phyloP scores from a whole-genome alignment of 2,329 filamentous ascomycete species.

The Fusarium sp. region DNA sequence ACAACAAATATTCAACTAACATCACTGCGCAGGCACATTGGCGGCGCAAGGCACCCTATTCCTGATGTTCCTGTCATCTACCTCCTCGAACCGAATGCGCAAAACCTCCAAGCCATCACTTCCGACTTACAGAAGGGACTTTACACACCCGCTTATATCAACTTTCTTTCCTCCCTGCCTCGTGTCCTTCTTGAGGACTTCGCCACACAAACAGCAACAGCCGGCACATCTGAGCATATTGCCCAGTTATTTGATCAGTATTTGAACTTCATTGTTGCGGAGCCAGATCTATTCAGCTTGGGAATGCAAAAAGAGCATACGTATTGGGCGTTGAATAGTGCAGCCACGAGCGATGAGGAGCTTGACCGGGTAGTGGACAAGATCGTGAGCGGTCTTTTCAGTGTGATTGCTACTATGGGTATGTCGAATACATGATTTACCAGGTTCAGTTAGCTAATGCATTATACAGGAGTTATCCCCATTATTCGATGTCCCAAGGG shows the following conservation, averaged over 20 bases:
- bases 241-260: slow-evolving; percentile 97
- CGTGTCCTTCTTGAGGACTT: slow-evolving; percentile 95
- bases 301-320: slow-evolving; percentile 92
- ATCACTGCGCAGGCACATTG: slow-evolving; percentile 75
- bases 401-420: slow-evolving; percentile 98
- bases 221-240: slow-evolving; percentile 89
- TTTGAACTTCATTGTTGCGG: slow-evolving; percentile 95
- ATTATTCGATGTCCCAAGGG: slow-evolving; percentile 96
- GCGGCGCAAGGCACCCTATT: slow-evolving; percentile 86
- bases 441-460: slow-evolving; percentile 18
- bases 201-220: slow-evolving; percentile 86
- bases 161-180: slow-evolving; percentile 95
- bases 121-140: slow-evolving; percentile 88
- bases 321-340: slow-evolving; percentile 97
- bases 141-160: slow-evolving; percentile 95
- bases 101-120: slow-evolving; percentile 87
- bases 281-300: slow-evolving; percentile 94
- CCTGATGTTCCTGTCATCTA: slow-evolving; percentile 98
- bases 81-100: slow-evolving; percentile 87
- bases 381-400: slow-evolving; percentile 97
- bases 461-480: slow-evolving; percentile 81
- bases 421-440: slow-evolving; percentile 48
- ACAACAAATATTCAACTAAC: slow-evolving; percentile 43
- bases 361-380: slow-evolving; percentile 89
- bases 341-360: slow-evolving; percentile 89